Evolutionary conservation across 2,329 filamentous ascomycete species (phyloP).

Genomic region (Aspergillus neotritici): DNA sequence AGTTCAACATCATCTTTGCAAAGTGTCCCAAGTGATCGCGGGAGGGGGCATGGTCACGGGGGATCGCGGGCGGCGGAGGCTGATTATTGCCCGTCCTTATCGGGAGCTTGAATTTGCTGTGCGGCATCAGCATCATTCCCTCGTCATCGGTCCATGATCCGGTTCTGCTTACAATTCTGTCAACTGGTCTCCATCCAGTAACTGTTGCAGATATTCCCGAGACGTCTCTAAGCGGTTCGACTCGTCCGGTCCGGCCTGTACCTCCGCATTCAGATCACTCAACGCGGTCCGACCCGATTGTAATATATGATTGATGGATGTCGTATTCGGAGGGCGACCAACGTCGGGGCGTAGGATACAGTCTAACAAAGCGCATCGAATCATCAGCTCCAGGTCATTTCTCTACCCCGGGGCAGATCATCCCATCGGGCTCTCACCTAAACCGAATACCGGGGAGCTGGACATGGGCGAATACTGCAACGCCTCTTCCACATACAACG

Average conservation of each 20-base stretch:
- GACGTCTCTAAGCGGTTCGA: conserved; percentile 65
- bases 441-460: conserved; percentile 43
- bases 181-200: conserved; percentile 64
- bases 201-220: conserved; percentile 66
- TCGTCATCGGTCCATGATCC: conserved; percentile 5
- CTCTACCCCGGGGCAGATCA: conserved; percentile 2
- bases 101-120: conserved; percentile 42
- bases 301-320: conserved; percentile 45
- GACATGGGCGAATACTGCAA: conserved; percentile 47
- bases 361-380: conserved; percentile 22
- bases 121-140: too few species aligned
- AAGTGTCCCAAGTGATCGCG: conserved; percentile 45
- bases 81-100: conserved; percentile 18
- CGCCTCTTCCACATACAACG: conserved; percentile 44
- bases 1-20: conserved; percentile 49
- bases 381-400: conserved; percentile 17
- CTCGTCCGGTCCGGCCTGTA: conserved; percentile 49
- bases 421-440: conserved; percentile 29
- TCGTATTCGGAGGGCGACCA: conserved; percentile 36
- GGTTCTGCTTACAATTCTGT: conserved; percentile 37
- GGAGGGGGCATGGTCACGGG: conserved; percentile 20
- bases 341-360: conserved; percentile 40
- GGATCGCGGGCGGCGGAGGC: conserved; percentile 11
- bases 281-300: conserved; percentile 49
- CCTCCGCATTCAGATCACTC: conserved; percentile 66